Percentiles rank a stretch among this genome's conserved stretches.
Conservation (phyloP, 768 basidiomycete species). For the Cystofilobasidium bisporidii region DNA sequence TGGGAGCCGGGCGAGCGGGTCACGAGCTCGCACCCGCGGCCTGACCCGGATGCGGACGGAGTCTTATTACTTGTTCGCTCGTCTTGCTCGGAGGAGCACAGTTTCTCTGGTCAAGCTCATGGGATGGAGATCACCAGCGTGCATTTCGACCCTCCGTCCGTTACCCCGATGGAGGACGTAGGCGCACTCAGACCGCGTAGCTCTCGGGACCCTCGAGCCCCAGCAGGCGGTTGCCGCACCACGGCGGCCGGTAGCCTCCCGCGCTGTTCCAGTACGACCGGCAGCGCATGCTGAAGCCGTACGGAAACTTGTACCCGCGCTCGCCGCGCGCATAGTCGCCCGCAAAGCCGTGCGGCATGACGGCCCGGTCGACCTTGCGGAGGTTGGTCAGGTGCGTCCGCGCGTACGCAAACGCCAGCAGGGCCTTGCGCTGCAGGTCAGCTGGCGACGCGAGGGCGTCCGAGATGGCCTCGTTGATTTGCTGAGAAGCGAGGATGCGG, state of each 20-base stretch:
- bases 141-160: too few relatives aligned
- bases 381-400: conserved; percentile 23
- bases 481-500: neutral
- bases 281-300: conserved; percentile 24
- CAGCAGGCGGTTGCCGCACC: conserved; percentile 20
- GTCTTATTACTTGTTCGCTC: too few relatives aligned
- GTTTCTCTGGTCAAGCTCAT: too few relatives aligned
- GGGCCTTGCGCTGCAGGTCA: conserved; percentile 24
- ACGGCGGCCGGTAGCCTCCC: conserved; percentile 18
- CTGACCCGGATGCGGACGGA: too few relatives aligned
- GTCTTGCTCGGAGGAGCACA: too few relatives aligned
- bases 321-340: conserved; percentile 20
- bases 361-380: conserved; percentile 17
- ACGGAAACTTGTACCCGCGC: conserved; percentile 28
- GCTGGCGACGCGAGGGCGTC: conserved; percentile 15
- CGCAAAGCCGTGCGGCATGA: conserved; percentile 15
- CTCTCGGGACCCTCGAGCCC: conserved; percentile 20
- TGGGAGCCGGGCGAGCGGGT: too few relatives aligned
- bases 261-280: conserved; percentile 19
- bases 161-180: too few relatives aligned
- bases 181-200: conserved; percentile 1
- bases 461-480: conserved; percentile 23
- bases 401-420: conserved; percentile 17
- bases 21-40: too few relatives aligned
- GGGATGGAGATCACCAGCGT: too few relatives aligned